Evolutionary conservation across 306 rosid genomes (phyloP), one percentile per base, ranked within the genome.

Genomic region (Cucumis hystrix): DNA sequence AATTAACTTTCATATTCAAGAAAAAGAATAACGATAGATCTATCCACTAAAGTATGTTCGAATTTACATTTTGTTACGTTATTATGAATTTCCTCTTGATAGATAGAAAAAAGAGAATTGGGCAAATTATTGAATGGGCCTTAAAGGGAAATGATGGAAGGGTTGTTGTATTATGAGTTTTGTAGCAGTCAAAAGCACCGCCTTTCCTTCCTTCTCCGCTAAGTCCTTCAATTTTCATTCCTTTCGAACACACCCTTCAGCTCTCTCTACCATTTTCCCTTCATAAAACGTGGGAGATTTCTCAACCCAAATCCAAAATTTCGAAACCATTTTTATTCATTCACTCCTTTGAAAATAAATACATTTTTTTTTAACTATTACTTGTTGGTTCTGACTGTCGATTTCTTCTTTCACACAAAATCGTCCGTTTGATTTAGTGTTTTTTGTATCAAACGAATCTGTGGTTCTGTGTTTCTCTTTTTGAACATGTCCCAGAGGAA

Each of bases 401-500:
- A 47, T 52, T 69, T 52, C 69, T 61, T 52, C 75, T 62, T 43
- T 18, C 18, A 62, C 18, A 62, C 57, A 25, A 64, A 74, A 62
- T 68, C 72, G 40, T 39, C 62, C 63, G 35, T 56, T 51, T 13
- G 51, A 76, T 81, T 63, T 20, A 33, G 37, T 33, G 37, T 49
- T 81, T 62, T 35, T 49, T 75, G 9, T 64, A 35, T 16, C 12
- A 35, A 61, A 74, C 83, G 75, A 82, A 72, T 76, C 85, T 52
- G 64, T 81, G 65, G 59, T 74, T 79, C 72, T 45, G 78, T 64
- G 65, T 67, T 58, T 67, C 80, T 58, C 80, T 25, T 37, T 3
- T 18, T 33, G 74, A 61, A 59, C 52, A 93, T 91, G 98, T 80
- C 87, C 56, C 80, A 76, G 45, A 86, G 82, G 79, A 93, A 84